These are phyloP conservation scores for Hypoxylon sp. DNA, from an alignment of 2,329 filamentous ascomycete species.

Conservation along the genomic window DNA sequence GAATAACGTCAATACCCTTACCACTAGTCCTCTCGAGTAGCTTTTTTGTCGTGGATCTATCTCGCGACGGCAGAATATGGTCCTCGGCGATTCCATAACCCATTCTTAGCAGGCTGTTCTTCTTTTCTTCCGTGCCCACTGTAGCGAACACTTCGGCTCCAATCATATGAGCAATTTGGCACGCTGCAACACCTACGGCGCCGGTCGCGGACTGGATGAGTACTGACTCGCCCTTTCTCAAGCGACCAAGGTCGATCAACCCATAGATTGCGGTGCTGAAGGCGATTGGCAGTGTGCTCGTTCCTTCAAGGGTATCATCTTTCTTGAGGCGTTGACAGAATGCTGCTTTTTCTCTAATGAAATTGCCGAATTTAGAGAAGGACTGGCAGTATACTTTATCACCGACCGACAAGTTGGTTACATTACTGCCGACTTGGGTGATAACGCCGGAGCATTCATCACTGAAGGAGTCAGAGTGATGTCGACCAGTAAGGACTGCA, in stretches of 20 bases:
- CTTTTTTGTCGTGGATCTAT: constrained; percentile 50
- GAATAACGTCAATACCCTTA: constrained; percentile 57
- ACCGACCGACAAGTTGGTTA: too few relatives aligned
- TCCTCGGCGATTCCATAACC: constrained; percentile 47
- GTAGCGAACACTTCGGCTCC: constrained; percentile 56
- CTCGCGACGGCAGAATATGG: constrained; percentile 55
- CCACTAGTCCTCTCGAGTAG: constrained; percentile 40
- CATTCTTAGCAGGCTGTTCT: constrained; percentile 46
- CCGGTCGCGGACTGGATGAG: constrained; percentile 57
- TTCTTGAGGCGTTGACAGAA: too few relatives aligned
- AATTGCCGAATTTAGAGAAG: too few relatives aligned
- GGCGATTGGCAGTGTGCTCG: constrained; percentile 46
- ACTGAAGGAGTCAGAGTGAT: too few relatives aligned
- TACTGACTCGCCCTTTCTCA: constrained; percentile 51
- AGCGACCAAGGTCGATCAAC: constrained; percentile 49
- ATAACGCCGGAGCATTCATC: too few relatives aligned
- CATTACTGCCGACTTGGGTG: too few relatives aligned
- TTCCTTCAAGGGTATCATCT: not conserved
- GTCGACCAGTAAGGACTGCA: too few relatives aligned
- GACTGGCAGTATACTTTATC: too few relatives aligned
- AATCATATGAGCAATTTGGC: constrained; percentile 52
- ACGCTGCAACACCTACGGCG: constrained; percentile 56
- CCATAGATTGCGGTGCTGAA: constrained; percentile 55
- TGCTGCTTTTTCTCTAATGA: too few relatives aligned
- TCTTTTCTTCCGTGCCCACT: constrained; percentile 41